Percentiles rank a stretch among this genome's conserved stretches.
Conservation (phyloP, 2,329 filamentous ascomycete species). For the Epicoccum sorghinum region DNA sequence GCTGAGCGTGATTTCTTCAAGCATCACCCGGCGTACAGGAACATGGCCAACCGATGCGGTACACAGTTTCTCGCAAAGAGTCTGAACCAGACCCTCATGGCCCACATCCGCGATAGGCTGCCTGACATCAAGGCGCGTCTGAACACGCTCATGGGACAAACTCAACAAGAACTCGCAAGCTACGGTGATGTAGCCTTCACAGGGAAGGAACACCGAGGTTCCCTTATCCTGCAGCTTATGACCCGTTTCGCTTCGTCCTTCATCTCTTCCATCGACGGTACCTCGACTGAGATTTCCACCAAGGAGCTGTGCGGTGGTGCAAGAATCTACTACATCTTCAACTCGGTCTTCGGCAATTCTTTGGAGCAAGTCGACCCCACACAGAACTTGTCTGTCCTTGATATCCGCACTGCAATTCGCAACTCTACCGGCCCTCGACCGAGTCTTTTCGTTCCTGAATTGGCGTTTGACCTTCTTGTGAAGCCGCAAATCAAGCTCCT, state of each 20-base stretch:
- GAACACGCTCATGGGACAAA: constrained; percentile 99
- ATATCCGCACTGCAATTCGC: constrained; percentile 95
- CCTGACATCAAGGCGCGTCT: constrained; percentile 97
- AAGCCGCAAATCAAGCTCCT: constrained; percentile 98
- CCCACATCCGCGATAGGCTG: constrained; percentile 91
- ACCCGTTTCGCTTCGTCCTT: constrained; percentile 97
- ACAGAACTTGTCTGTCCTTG: constrained; percentile 88
- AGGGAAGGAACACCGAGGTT: constrained; percentile 94
- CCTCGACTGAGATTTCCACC: constrained; percentile 96
- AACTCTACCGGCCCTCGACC: constrained; percentile 96
- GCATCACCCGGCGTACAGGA: constrained; percentile 95
- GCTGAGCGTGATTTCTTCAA: constrained; percentile 94
- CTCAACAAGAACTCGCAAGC: constrained; percentile 95
- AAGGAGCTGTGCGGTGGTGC: constrained; percentile 96
- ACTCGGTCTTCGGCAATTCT: constrained; percentile 96
- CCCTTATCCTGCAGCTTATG: constrained; percentile 95
- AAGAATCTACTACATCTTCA: constrained; percentile 98
- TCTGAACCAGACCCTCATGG: constrained; percentile 92
- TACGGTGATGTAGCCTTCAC: constrained; percentile 98
- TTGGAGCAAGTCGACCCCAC: constrained; percentile 96
- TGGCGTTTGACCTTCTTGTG: constrained; percentile 95
- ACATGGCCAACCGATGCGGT: constrained; percentile 91
- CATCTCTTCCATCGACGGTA: constrained; percentile 98
- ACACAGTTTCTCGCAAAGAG: constrained; percentile 95
- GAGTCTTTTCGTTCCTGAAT: constrained; percentile 94